Conservation (phyloP, 441 rosid genomes). For the Adansonia grandidieri region DNA sequence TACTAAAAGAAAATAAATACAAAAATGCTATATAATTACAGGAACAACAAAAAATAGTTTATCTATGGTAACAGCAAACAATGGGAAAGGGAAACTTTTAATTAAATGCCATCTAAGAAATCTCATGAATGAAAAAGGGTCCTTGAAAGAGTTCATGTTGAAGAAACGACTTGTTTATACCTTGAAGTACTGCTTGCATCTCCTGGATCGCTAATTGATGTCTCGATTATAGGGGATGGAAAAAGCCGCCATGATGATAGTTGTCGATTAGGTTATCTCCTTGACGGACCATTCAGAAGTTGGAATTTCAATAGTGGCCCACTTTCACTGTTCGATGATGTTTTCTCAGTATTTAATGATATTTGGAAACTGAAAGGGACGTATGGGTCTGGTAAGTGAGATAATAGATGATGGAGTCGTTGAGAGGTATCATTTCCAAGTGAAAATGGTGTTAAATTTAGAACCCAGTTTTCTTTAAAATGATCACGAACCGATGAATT, state of each 20-base stretch:
- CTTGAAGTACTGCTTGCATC: conserved; percentile 67
- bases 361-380: conserved; percentile 76
- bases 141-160: conserved; percentile 68
- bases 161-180: conserved; percentile 51
- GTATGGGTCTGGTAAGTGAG: conserved; percentile 45
- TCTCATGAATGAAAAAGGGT: conserved; percentile 51
- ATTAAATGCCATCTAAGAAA: conserved; percentile 30
- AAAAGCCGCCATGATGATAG: conserved; percentile 52
- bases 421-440: conserved; percentile 46
- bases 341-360: conserved; percentile 48
- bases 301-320: conserved; percentile 30
- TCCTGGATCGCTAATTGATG: conserved; percentile 45
- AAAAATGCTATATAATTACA: background rate
- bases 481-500: conserved; percentile 30
- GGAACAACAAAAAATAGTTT: background rate
- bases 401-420: conserved; percentile 66
- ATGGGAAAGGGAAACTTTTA: background rate
- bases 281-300: conserved; percentile 42
- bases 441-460: conserved; percentile 38
- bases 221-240: conserved; percentile 38
- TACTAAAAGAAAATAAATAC: background rate
- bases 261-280: conserved; percentile 37
- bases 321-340: conserved; percentile 46
- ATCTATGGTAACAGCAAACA: background rate
- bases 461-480: conserved; percentile 42